Base-by-base conservation (phyloP, 495 filamentous ascomycete genomes). In the Hamigera avellanea region DNA sequence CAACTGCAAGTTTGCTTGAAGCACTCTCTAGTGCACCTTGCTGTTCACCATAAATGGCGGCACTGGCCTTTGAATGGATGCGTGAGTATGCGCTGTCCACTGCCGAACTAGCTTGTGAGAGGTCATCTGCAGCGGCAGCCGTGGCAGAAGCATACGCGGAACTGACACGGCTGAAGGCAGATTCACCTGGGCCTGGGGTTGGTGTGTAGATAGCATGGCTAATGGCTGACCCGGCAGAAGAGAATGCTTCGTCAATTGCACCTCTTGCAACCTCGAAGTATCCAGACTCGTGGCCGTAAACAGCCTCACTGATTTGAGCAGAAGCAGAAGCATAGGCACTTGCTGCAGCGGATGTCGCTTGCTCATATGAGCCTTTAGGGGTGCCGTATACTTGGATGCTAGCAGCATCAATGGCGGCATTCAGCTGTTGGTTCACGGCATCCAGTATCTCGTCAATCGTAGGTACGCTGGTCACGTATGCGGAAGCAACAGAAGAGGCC, bases 311-410 rank as follows among this genome's bases (percentile, higher is more conserved):
- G 19, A 64, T 62, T 23, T 61, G 57, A 13, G 60, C 64, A 16
- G 61, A 59, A 3, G 61, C 64, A 6, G 70, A 69, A 2, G 53
- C 56, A 44, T 72, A 74, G 7, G 61, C 66, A 36, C 59, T 59
- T 7, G 60, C 54, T 1, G 65, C 72, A 1, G 64, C 67, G 5
- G 67, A 69, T 13, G 66, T 70, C 10, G 66, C 73, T 39, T 69
- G 47, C 41, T 76, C 76, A 14, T 60, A 60, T 8, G 61, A 57
- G 10, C 75, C 73, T 47, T 73, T 76, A 7, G 50, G 43, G 0
- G 68, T 66, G 23, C 78, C 80, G 50, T 80, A 81, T 30, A 78
- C 52, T 32, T 76, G 73, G 10, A 61, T 49, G 37, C 66, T 75
- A 2, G 72, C 77, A 17, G 70, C 75, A n/a, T 73, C 67, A 15